Evolutionary conservation across 2,329 filamentous ascomycete genomes (phyloP), one percentile per base, ranked within the genome.

Genomic region (Xylariaceae sp.): DNA sequence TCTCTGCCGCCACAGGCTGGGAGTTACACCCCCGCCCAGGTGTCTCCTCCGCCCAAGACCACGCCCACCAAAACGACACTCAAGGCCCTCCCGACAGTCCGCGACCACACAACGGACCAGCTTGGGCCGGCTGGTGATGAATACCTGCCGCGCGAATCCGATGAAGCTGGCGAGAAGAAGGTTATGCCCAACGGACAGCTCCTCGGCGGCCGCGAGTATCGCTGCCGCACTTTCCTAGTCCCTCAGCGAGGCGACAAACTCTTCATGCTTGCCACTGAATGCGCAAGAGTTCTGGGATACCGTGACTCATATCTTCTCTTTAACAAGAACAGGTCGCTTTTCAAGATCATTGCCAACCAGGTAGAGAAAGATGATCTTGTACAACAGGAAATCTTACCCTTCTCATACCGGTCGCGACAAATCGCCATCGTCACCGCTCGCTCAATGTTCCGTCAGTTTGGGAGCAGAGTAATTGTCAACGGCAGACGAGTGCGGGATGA

Each of bases 381-480:
- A 45, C 80, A 86, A 58, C 92, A 97, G 74, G 94, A 97, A 65
- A 95, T 97, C 52, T 76, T 99, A 17, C 94, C 94, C 0, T 99
- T 97, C 71, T 97, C 93, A 4, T 99, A 99, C 70, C 85, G 94
- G 42, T 99, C 94, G n/a, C 85, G 94, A 46, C 94, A 99, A 72
- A 99, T 99, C 62, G 94, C 94, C 47, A 97, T 99, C 57, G 94
- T 99, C 41, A 97, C 94, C 1, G 94, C 94, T 31, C 86, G 90
- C 59, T 97, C 93, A 62, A 99, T 99, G 94, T 99, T 97, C 72
- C 86, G 94, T 41, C 94, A 99, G 70, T 99, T 99, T 70, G 94
- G 94, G 45, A 97, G 92, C 70, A 83, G 94, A 57, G 88, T 99
- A 47, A 94, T 99, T 58, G 84, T 89, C 34, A 89, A 92, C 64